Base-by-base conservation (phyloP, 1,139 yeast species). In the Saccharomycopsis phalli region DNA sequence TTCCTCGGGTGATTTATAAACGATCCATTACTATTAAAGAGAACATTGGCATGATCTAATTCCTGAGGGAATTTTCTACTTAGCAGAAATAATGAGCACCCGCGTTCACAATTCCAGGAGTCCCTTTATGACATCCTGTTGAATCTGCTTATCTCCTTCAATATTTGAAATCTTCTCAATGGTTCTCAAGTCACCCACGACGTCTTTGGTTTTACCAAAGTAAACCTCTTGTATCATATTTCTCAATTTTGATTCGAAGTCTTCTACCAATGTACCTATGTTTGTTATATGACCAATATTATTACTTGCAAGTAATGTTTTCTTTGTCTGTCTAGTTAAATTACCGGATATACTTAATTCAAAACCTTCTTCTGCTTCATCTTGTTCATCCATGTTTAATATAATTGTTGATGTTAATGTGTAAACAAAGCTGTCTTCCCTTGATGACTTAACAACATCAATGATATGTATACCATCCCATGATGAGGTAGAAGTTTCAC, bases 391-490 rank as follows among this genome's bases (percentile, higher is more conserved):
- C 57, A 91, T 65, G 53, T 82, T 88, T 47, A 91, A 69, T 41
- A 91, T 84, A 29, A 91, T 84, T 1, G 97, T 86, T 1, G 95
- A 78, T 3, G 98, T 91, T 48, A 88, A 62, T 51, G 80, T 78
- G 58, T 91, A 91, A 18, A 23, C 30, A 23, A 14, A 44, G 49
- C 61, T 57, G 8, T 81, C 60, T 10, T 67, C 55, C 14, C 65
- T 51, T 19, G 69, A 62, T 27, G 65, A 63, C 1, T 70, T 69
- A 17, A 66, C 67, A 10, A 81, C 83, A 59, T 91, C 97, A 52
- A 91, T 74, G 19, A 91, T 97, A 58, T 91, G 97, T 50, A 87
- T 81, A 39, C 91, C 76, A 59, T 88, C 95, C 97, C 97, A 88
- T 40, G 72, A 69, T 13, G 88, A 87, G 14, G 65, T 56, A 30